Evolutionary conservation across 1,284 basidiomycete genomes (phyloP).

Genomic region (Phellinidium pouzarii): DNA sequence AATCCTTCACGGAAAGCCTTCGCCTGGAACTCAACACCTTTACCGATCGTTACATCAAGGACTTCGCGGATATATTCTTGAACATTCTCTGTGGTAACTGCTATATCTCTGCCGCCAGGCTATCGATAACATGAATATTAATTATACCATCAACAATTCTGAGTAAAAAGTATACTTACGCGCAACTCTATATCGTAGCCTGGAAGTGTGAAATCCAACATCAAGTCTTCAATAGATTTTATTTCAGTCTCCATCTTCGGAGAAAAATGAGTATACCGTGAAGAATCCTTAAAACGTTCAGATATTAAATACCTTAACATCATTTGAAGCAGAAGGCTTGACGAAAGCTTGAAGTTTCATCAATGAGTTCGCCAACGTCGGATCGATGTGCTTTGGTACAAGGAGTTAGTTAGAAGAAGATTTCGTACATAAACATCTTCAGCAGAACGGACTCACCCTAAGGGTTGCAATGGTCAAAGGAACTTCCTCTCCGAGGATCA

Average conservation of each 20-base stretch:
- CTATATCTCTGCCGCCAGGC: constrained; percentile 71
- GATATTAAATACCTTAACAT: constrained; percentile 41
- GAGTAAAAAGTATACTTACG: constrained; percentile 43
- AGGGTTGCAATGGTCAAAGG: constrained; percentile 79
- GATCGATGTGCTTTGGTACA: constrained; percentile 63
- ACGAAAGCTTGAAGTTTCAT: constrained; percentile 66
- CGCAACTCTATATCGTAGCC: constrained; percentile 90
- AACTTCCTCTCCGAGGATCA: constrained; percentile 80
- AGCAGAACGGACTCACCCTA: constrained; percentile 41
- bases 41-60: constrained; percentile 75
- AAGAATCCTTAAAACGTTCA: background rate
- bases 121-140: constrained; percentile 31
- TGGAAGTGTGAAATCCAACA: constrained; percentile 93
- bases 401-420: too few relatives aligned
- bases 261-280: background rate
- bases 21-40: constrained; percentile 67
- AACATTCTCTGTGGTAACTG: constrained; percentile 82
- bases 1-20: constrained; percentile 87
- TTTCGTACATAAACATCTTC: too few relatives aligned
- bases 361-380: constrained; percentile 80
- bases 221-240: constrained; percentile 72
- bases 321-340: constrained; percentile 35
- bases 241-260: constrained; percentile 1
- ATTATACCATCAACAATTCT: too few relatives aligned
- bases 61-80: constrained; percentile 83